These are phyloP conservation scores for Candida arabinofermentans DNA, from an alignment of 805 yeast genomes.

Conservation along the genomic window DNA sequence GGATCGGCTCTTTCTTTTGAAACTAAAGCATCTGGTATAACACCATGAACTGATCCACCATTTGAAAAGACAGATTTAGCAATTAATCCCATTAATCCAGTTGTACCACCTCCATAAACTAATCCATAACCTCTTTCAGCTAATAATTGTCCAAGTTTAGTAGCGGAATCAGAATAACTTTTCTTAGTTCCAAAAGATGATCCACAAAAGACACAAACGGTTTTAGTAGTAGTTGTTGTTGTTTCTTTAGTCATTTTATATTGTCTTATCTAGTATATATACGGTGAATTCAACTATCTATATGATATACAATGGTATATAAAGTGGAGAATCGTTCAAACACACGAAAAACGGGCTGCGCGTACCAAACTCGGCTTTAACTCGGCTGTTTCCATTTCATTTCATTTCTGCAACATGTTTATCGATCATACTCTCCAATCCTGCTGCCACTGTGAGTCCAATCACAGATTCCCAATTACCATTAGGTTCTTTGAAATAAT, in stretches of 20 bases:
- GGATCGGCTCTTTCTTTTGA: constrained; percentile 55
- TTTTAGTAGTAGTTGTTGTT: constrained; percentile 28
- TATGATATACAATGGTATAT: not conserved
- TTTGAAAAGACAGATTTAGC: constrained; percentile 57
- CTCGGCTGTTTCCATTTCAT: too few species aligned
- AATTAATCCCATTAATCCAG: constrained; percentile 77
- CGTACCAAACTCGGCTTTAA: too few species aligned
- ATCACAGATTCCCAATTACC: constrained; percentile 55
- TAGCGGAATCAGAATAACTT: constrained; percentile 48
- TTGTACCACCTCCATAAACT: constrained; percentile 89
- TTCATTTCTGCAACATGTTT: constrained; percentile 19
- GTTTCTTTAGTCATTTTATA: not conserved
- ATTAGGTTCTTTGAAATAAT: constrained; percentile 24
- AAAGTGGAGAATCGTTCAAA: too few species aligned
- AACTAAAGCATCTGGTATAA: constrained; percentile 82
- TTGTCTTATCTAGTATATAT: too few species aligned
- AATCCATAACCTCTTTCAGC: constrained; percentile 64
- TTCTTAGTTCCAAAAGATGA: constrained; percentile 65
- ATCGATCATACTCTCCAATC: constrained; percentile 35
- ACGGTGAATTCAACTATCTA: too few species aligned
- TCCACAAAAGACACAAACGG: constrained; percentile 84
- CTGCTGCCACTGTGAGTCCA: constrained; percentile 51
- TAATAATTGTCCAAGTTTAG: constrained; percentile 54
- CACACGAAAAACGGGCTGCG: too few species aligned
- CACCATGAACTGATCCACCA: constrained; percentile 74